Evolutionary conservation across 1,284 basidiomycete species (phyloP).

Genomic region (Xanthoconium separans): DNA sequence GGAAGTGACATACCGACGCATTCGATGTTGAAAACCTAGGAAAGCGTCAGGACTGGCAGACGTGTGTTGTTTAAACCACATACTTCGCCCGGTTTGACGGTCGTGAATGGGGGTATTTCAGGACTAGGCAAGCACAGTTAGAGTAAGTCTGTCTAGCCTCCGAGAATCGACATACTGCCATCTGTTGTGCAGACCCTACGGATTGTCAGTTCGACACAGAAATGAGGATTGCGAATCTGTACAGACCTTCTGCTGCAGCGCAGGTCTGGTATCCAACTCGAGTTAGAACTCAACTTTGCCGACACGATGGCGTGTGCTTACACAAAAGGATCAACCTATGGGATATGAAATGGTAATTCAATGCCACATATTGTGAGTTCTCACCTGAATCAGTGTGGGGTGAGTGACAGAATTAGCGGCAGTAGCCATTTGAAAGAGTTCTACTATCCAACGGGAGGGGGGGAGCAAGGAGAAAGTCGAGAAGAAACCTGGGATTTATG

Average conservation of each 20-base stretch:
- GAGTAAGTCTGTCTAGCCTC: background rate
- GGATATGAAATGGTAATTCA: background rate
- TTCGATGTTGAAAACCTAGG: constrained; percentile 70
- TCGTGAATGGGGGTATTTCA: constrained; percentile 63
- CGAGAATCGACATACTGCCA: constrained; percentile 58
- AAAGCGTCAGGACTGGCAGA: background rate
- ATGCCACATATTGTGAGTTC: background rate
- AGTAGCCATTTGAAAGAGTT: constrained; percentile 47
- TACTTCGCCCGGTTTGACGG: constrained; percentile 66
- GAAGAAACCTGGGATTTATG: background rate
- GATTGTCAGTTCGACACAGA: background rate
- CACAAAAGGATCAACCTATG: constrained; percentile 31
- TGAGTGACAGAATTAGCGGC: constrained; percentile 55
- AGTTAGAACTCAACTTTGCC: background rate
- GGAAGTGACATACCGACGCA: constrained; percentile 54
- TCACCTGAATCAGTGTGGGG: constrained; percentile 46
- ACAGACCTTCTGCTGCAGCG: constrained; percentile 60
- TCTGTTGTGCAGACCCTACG: constrained; percentile 66
- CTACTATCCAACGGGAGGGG: background rate
- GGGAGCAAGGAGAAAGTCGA: background rate
- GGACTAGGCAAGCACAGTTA: constrained; percentile 41
- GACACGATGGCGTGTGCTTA: constrained; percentile 10
- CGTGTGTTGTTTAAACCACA: constrained; percentile 3
- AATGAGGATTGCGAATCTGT: background rate
- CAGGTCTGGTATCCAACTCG: constrained; percentile 37